phyloP scores from a whole-genome alignment of 2,329 filamentous ascomycete species.

The Colletotrichum zoysiae region DNA sequence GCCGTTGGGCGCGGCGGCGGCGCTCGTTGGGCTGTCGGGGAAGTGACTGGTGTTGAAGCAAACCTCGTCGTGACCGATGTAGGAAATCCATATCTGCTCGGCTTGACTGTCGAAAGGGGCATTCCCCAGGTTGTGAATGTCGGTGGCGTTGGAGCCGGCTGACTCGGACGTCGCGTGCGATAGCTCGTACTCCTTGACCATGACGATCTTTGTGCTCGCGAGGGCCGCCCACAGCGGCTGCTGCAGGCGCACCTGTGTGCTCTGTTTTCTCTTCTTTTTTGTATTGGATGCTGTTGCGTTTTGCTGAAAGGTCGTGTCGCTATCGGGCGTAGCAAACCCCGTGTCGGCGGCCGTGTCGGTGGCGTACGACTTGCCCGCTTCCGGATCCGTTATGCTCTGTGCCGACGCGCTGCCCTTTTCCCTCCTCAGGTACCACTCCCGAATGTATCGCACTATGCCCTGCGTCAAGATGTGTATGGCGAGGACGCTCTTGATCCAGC shows the following conservation, averaged over 20 bases:
- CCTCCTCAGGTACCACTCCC: constrained; percentile 74
- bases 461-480: constrained; percentile 83
- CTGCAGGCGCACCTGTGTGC: constrained; percentile 88
- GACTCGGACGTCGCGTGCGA: constrained; percentile 82
- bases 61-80: constrained; percentile 82
- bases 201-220: constrained; percentile 95
- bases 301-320: constrained; percentile 65
- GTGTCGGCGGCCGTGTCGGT: constrained; percentile 55
- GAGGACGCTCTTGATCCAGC: constrained; percentile 76
- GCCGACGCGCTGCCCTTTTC: constrained; percentile 67
- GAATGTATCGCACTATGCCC: constrained; percentile 77
- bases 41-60: constrained; percentile 81
- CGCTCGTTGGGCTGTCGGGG: constrained; percentile 52
- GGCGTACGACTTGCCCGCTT: constrained; percentile 65
- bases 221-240: constrained; percentile 95
- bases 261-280: constrained; percentile 92
- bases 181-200: constrained; percentile 91
- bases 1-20: constrained; percentile 45
- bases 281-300: constrained; percentile 69
- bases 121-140: constrained; percentile 82
- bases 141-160: constrained; percentile 79
- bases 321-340: constrained; percentile 66
- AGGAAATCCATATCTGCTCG: constrained; percentile 83
- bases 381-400: constrained; percentile 68
- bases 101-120: constrained; percentile 78